Evolutionary conservation across 805 yeast genomes (phyloP).

Genomic region (Candida michaelii): DNA sequence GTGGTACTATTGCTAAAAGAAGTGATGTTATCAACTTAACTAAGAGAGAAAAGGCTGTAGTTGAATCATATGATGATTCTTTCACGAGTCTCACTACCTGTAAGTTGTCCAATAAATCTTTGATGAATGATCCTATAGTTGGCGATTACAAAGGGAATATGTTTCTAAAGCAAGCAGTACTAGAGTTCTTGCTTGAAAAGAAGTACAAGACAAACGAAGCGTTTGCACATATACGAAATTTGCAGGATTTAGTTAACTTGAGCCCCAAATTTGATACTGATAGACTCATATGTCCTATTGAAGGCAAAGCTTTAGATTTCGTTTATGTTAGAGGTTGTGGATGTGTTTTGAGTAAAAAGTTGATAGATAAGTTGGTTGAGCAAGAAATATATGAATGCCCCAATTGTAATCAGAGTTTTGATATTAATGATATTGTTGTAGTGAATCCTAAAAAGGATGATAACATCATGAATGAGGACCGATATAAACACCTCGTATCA

Average conservation of each 20-base stretch:
- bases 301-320: constrained; percentile 17
- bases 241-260: constrained; percentile 28
- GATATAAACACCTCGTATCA: constrained; percentile 12
- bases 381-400: constrained; percentile 28
- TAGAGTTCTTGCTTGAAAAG: constrained; percentile 53
- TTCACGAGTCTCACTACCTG: constrained; percentile 37
- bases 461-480: constrained; percentile 12
- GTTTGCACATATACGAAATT: constrained; percentile 22
- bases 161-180: constrained; percentile 60
- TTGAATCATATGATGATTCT: constrained; percentile 12
- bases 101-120: constrained; percentile 39
- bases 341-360: constrained; percentile 31
- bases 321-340: constrained; percentile 40
- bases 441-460: constrained; percentile 24
- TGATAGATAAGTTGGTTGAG: constrained; percentile 19
- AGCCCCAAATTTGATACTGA: constrained; percentile 21
- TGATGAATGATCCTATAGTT: constrained; percentile 50
- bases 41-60: constrained; percentile 17
- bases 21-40: constrained; percentile 45
- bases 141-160: constrained; percentile 69
- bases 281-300: constrained; percentile 33
- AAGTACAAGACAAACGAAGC: constrained; percentile 19
- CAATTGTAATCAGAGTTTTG: constrained; percentile 24
- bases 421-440: constrained; percentile 31
- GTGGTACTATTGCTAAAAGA: constrained; percentile 68